These are phyloP conservation scores for Penicillium olsonii DNA, from an alignment of 2,329 filamentous ascomycete genomes.

Conservation along the genomic window DNA sequence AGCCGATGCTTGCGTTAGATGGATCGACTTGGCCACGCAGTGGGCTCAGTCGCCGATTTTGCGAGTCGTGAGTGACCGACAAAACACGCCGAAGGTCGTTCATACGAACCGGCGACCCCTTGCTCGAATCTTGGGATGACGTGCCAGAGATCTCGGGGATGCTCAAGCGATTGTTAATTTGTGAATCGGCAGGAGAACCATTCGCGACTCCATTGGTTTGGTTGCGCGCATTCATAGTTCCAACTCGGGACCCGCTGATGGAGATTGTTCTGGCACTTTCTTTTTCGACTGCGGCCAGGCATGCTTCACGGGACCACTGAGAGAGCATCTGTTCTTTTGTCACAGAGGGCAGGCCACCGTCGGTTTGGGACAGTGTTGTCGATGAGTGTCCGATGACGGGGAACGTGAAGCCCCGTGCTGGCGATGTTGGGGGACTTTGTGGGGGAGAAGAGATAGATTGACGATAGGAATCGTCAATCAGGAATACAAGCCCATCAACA, in stretches of 20 bases:
- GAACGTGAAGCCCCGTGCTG: conserved; percentile 63
- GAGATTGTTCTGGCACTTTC: conserved; percentile 71
- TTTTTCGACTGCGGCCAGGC: conserved; percentile 66
- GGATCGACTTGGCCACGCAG: conserved; percentile 41
- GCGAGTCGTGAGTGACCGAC: conserved; percentile 40
- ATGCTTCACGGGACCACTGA: conserved; percentile 77
- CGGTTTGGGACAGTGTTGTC: conserved; percentile 37
- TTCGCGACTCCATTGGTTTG: conserved; percentile 34
- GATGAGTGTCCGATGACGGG: conserved; percentile 58
- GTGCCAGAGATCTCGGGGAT: conserved; percentile 38
- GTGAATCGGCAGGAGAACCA: conserved; percentile 34
- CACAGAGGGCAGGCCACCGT: conserved; percentile 63
- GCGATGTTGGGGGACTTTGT: conserved; percentile 69
- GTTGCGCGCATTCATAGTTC: conserved; percentile 47
- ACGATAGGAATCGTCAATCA: conserved; percentile 71
- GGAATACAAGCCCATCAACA: conserved; percentile 69
- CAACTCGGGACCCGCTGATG: conserved; percentile 71
- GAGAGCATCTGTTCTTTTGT: conserved; percentile 75
- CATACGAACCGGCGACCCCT: conserved; percentile 50
- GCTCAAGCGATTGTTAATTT: conserved; percentile 38
- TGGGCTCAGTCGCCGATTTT: conserved; percentile 43
- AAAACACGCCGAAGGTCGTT: conserved; percentile 52
- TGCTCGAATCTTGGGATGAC: conserved; percentile 39
- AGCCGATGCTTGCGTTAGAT: conserved; percentile 36
- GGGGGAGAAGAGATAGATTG: conserved; percentile 63